Percentiles rank a stretch among this genome's conserved stretches.
Conservation (phyloP, 768 basidiomycete species). For the Naganishia kalamii region DNA sequence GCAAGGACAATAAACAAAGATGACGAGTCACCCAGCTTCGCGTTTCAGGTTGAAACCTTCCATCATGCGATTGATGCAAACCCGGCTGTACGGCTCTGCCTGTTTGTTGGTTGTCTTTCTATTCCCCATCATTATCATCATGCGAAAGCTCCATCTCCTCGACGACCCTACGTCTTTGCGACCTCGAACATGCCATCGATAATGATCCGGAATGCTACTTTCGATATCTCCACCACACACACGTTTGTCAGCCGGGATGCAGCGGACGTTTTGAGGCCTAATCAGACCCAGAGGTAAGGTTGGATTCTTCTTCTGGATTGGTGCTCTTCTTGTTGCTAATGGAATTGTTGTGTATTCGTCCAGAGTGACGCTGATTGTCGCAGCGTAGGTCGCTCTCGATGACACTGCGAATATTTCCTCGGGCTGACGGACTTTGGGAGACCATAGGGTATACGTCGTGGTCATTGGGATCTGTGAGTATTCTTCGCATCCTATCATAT, state of each 20-base stretch:
- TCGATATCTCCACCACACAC: neutral
- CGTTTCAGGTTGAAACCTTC: neutral
- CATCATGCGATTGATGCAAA: neutral
- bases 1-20: too few relatives aligned
- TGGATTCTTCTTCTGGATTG: neutral
- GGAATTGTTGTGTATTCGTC: neutral
- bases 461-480: constrained; percentile 41
- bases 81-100: neutral
- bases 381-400: constrained; percentile 24
- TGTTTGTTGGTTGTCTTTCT: neutral
- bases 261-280: constrained; percentile 25
- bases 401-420: neutral
- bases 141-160: too few relatives aligned
- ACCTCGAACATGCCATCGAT: too few relatives aligned
- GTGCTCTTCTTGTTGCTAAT: neutral
- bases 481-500: neutral
- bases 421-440: neutral
- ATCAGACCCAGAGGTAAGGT: constrained; percentile 32
- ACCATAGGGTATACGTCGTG: constrained; percentile 34
- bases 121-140: too few relatives aligned
- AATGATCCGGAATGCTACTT: too few relatives aligned
- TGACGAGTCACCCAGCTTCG: too few relatives aligned
- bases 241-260: constrained; percentile 19
- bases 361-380: constrained; percentile 43
- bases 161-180: too few relatives aligned